Conservation (phyloP, 1,139 yeast genomes). For the Suhomyces panamericanus region DNA sequence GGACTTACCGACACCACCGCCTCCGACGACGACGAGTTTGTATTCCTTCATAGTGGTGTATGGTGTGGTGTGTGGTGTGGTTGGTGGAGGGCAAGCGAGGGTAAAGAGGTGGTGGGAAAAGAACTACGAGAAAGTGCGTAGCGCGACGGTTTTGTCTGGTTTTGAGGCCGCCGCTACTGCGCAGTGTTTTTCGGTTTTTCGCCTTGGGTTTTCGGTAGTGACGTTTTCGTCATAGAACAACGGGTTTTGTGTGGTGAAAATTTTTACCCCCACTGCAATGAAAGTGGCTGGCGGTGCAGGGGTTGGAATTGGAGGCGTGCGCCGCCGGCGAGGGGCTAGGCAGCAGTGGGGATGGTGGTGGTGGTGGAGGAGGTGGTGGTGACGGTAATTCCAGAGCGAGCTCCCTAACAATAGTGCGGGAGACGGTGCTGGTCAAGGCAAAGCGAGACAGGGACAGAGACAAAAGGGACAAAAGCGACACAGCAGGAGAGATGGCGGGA, state of each 20-base stretch:
- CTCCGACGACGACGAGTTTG: constrained; percentile 93
- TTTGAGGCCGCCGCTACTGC: constrained; percentile 1
- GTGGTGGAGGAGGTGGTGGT: no score
- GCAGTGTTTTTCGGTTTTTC: not conserved
- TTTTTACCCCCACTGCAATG: constrained; percentile 1
- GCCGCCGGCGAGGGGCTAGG: no score
- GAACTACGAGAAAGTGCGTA: constrained; percentile 1
- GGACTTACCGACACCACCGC: constrained; percentile 98
- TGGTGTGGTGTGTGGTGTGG: not conserved
- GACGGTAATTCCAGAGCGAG: no score
- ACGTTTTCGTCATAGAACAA: constrained; percentile 4
- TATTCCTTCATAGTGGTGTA: constrained; percentile 53
- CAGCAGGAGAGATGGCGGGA: no score
- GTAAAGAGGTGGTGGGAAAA: constrained; percentile 1
- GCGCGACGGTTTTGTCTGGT: constrained; percentile 1
- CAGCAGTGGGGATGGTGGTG: no score
- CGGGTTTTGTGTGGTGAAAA: constrained; percentile 6
- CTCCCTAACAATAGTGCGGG: no score
- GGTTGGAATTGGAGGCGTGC: no score
- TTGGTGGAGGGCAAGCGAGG: constrained; percentile 4
- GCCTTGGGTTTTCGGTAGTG: not conserved
- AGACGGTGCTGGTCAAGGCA: no score
- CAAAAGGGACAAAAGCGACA: no score
- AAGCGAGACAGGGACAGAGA: no score
- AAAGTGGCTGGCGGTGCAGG: no score